Percentiles rank a stretch among this genome's conserved stretches.
Conservation (phyloP, 164 flowering plant species). For the Vitis vinifera region ASM3070453v1 NC_081818.1:24501501-24502000, state of each 20-base stretch:
- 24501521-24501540: conserved; percentile 99
- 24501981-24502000: conserved; percentile 96
- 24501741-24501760: neutral
- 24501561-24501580: conserved; percentile 97
- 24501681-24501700: conserved; percentile 71
- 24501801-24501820: neutral
- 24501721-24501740: neutral
- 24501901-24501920: conserved; percentile 3
- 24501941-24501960: conserved; percentile 76
- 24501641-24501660: conserved; percentile 98
- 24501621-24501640: conserved; percentile 98
- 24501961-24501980: conserved; percentile 86
- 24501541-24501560: conserved; percentile 97
- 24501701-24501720: neutral
- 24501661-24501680: conserved; percentile 90
- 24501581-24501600: conserved; percentile 99
- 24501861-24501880: neutral
- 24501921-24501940: conserved; percentile 73
- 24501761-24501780: neutral
- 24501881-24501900: neutral
- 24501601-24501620: conserved; percentile 95
- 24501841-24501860: neutral
- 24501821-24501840: neutral
- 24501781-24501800: neutral
- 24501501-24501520: conserved; percentile 51